Conservation (phyloP, 73 alveolate species). For the Paramecium sexaurelia region DNA sequence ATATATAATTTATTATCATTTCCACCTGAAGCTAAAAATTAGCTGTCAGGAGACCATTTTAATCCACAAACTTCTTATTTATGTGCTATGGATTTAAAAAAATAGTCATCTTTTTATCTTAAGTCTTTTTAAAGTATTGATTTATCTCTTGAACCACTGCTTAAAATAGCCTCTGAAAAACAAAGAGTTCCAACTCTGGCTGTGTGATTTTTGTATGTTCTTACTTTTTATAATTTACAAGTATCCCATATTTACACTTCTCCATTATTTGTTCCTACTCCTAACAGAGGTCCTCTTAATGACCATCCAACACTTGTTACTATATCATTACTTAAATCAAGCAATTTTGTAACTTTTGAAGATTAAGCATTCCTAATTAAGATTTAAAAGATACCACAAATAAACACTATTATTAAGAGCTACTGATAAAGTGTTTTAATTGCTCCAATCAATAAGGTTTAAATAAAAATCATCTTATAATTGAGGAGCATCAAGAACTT, state of each 20-base stretch:
- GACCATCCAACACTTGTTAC: conserved; percentile 95
- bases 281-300: conserved; percentile 79
- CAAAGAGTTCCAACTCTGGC: conserved; percentile 87
- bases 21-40: conserved; percentile 98
- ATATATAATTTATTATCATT: conserved; percentile 97
- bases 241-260: conserved; percentile 87
- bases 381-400: conserved; percentile 69
- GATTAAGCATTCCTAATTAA: conserved; percentile 71
- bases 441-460: conserved; percentile 98
- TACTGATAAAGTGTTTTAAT: conserved; percentile 94
- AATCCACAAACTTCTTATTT: conserved; percentile 99
- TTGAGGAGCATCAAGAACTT: conserved; percentile 99
- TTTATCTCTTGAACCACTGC: conserved; percentile 97
- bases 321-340: conserved; percentile 83
- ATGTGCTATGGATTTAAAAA: conserved; percentile 81
- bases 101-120: conserved; percentile 72
- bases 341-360: conserved; percentile 87
- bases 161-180: conserved; percentile 69
- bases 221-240: conserved; percentile 72
- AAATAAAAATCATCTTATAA: conserved; percentile 98
- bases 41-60: conserved; percentile 98
- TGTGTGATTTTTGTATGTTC: conserved; percentile 83
- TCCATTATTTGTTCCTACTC: conserved; percentile 84
- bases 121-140: conserved; percentile 91
- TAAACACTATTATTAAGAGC: conserved; percentile 92